Base-by-base conservation (phyloP, 2,329 filamentous ascomycete genomes). In the Aureobasidium zeae region DNA sequence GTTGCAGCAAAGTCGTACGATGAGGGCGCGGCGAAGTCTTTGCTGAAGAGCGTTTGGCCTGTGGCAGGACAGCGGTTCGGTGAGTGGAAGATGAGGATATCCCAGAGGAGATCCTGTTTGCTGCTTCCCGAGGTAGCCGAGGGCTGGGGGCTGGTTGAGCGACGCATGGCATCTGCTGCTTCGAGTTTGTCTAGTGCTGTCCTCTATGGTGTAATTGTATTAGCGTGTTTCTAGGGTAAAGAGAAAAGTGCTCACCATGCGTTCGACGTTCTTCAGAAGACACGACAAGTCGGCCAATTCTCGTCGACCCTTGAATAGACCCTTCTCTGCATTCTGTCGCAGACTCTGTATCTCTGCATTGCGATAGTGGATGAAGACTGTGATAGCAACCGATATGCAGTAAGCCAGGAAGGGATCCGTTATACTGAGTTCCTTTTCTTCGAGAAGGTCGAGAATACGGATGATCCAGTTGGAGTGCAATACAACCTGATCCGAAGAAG, bases 381-480 rank as follows among this genome's bases (percentile, higher is more conserved):
- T 44, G 3, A 19, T 33, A 1, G 41, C 41, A 13, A 44, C 41
- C 2, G 41, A 36, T 4, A 44, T 36, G 10, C 41, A 44, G 30
- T 44, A 44, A 29, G 31, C 41, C 24, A 44, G 10, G 9, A 44
- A 44, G 2, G 41, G 41, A 11, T 44, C 41, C 2, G 41, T 29
- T 5, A 44, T 12, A 13, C 17, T 36, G 31, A 35, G 13, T 2
- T 35, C 17, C 13, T 35, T 44, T 25, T 44, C 41, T 11, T 44
- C 33, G 11, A 44, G 31, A 10, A 44, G 11, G 7, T 44, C 41
- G 10, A 44, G 19, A 4, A 36, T 11, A 16, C 41, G 31, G 7
- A 35, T 36, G 31, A 36, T 44, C 41, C 41, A 44, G 7, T 44
- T 44, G n/a, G 31, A 44, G 15, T 44, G 41, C 13, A 44, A 19